Evolutionary conservation across 306 rosid species (phyloP).

Genomic region (Styphnolobium japonicum): DNA sequence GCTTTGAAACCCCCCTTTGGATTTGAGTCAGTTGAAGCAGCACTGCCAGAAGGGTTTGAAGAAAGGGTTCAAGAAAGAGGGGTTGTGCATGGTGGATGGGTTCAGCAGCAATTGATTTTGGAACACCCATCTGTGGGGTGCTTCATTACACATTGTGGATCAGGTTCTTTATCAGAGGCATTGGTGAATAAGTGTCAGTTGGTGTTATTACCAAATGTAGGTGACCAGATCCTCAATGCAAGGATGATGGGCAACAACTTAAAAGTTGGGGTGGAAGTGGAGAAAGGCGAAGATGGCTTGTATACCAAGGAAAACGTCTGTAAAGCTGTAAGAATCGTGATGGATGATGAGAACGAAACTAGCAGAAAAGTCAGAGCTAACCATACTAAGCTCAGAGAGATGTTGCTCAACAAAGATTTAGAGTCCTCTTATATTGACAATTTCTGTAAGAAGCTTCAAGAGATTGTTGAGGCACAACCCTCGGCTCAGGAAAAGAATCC

Average conservation of each 20-base stretch:
- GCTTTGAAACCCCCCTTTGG: constrained; percentile 35
- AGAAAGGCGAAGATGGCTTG: constrained; percentile 36
- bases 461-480: background rate
- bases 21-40: constrained; percentile 21
- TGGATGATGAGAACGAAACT: constrained; percentile 30
- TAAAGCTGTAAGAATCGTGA: constrained; percentile 30
- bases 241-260: constrained; percentile 33
- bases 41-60: constrained; percentile 36
- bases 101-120: constrained; percentile 30
- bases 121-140: constrained; percentile 41
- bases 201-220: constrained; percentile 30
- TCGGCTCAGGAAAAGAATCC: background rate
- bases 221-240: constrained; percentile 31
- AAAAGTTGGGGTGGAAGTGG: constrained; percentile 41
- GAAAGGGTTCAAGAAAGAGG: constrained; percentile 31
- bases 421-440: constrained; percentile 30
- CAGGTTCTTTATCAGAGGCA: constrained; percentile 38
- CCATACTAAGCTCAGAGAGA: constrained; percentile 21
- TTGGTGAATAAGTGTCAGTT: constrained; percentile 29
- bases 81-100: constrained; percentile 36
- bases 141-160: constrained; percentile 39
- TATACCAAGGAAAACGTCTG: constrained; percentile 26
- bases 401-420: constrained; percentile 21
- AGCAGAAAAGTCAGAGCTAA: constrained; percentile 25
- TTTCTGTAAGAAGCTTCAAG: constrained; percentile 33